Evolutionary conservation across 495 filamentous ascomycete genomes (phyloP).

Genomic region (Pyrenula aspistea): DNA sequence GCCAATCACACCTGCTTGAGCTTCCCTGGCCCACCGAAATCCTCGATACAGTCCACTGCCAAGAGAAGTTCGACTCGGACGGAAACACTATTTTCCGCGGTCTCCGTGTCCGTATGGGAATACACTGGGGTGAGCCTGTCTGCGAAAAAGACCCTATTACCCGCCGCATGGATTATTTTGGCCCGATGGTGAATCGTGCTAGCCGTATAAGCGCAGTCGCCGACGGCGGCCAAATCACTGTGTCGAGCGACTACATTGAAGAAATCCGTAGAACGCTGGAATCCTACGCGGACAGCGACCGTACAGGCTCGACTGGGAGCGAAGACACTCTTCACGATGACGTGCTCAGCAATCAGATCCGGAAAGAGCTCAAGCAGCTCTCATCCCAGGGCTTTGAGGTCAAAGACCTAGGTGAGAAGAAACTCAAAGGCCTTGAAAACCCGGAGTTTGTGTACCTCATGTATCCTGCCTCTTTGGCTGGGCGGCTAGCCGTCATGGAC

Average conservation of each 20-base stretch:
- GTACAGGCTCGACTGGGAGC: slow-evolving; percentile 51
- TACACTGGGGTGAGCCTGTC: slow-evolving; percentile 89
- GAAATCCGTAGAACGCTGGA: slow-evolving; percentile 89
- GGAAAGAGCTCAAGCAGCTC: slow-evolving; percentile 74
- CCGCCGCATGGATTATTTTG: slow-evolving; percentile 98
- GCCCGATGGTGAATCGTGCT: slow-evolving; percentile 96
- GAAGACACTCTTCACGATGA: slow-evolving; percentile 65
- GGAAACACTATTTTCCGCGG: slow-evolving; percentile 85
- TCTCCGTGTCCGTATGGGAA: slow-evolving; percentile 91
- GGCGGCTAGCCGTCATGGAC: slow-evolving; percentile 56
- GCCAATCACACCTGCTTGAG: slow-evolving; percentile 75
- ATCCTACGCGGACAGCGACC: slow-evolving; percentile 67
- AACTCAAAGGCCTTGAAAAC: slow-evolving; percentile 94
- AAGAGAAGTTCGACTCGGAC: slow-evolving; percentile 69
- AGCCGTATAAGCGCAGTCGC: slow-evolving; percentile 85
- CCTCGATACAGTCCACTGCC: slow-evolving; percentile 71
- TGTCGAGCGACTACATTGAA: slow-evolving; percentile 89
- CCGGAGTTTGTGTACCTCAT: slow-evolving; percentile 90
- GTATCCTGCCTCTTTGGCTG: slow-evolving; percentile 79
- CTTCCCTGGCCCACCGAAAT: slow-evolving; percentile 92
- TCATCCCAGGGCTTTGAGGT: slow-evolving; percentile 92
- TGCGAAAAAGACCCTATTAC: slow-evolving; percentile 93
- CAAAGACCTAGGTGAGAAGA: slow-evolving; percentile 86
- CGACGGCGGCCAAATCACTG: slow-evolving; percentile 95
- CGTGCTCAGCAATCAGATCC: slow-evolving; percentile 53